phyloP scores from a whole-genome alignment of 345 rosid genomes.

The Euphorbia peplus region DNA sequence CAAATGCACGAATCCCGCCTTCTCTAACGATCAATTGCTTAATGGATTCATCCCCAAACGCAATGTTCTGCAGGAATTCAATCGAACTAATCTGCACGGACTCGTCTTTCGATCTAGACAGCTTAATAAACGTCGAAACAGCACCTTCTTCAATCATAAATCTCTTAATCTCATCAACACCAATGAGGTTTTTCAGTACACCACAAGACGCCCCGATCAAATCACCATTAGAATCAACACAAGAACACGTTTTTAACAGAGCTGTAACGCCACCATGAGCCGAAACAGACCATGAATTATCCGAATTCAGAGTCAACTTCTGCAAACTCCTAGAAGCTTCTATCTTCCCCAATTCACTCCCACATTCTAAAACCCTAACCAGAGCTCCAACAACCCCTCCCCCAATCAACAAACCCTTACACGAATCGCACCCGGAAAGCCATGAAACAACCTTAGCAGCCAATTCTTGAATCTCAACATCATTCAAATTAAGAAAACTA shows the following conservation, averaged over 20 bases:
- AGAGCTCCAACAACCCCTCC: conserved; percentile 70
- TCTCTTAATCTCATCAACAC: conserved; percentile 83
- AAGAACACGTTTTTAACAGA: conserved; percentile 60
- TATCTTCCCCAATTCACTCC: conserved; percentile 47
- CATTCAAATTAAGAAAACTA: conserved; percentile 55
- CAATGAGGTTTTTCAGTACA: conserved; percentile 69
- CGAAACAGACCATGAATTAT: conserved; percentile 92
- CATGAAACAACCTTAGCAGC: conserved; percentile 53
- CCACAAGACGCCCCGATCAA: conserved; percentile 58
- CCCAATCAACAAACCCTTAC: conserved; percentile 44
- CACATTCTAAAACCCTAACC: conserved; percentile 66
- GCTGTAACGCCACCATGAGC: conserved; percentile 96
- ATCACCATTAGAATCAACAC: conserved; percentile 35
- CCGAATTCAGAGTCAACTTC: conserved; percentile 69
- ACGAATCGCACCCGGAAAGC: conserved; percentile 58
- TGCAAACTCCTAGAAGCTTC: conserved; percentile 56
- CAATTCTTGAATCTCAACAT: conserved; percentile 51
- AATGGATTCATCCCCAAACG: conserved; percentile 58
- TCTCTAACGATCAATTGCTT: conserved; percentile 47
- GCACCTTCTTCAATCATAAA: conserved; percentile 80
- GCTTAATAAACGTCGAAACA: conserved; percentile 55
- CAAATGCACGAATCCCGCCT: conserved; percentile 65
- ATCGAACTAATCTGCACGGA: conserved; percentile 66
- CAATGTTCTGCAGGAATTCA: conserved; percentile 58
- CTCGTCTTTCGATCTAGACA: conserved; percentile 62